A percentile compares a stretch with the other conserved stretches of the same genome.
Evolutionary conservation across 148 eudicot species (phyloP).

Genomic region (Polygonum aviculare): DNA sequence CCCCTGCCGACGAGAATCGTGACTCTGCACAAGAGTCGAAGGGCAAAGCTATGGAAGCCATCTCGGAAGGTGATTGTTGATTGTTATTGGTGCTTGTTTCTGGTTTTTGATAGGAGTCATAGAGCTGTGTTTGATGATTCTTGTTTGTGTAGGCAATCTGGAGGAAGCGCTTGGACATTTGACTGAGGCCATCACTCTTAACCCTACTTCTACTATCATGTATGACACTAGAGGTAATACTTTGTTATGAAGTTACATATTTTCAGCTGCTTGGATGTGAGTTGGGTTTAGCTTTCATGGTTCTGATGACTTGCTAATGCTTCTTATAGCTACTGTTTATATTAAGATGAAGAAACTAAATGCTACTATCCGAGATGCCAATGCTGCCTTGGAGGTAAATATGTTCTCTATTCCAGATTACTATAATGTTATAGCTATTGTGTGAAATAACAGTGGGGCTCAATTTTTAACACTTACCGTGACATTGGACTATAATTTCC

Average conservation of each 20-base stretch:
- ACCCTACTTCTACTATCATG: conserved; percentile 83
- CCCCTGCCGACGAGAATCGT: conserved; percentile 70
- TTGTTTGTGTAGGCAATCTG: conserved; percentile 39
- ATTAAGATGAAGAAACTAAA: conserved; percentile 91
- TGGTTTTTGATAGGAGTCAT: too few relatives aligned
- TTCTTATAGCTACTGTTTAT: conserved; percentile 55
- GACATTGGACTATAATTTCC: background rate
- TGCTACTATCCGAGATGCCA: conserved; percentile 93
- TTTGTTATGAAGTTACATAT: background rate
- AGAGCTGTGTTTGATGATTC: background rate
- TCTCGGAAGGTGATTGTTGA: conserved; percentile 49
- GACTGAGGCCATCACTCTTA: conserved; percentile 71
- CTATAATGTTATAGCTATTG: background rate
- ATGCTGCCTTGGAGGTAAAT: conserved; percentile 73
- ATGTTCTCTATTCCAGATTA: background rate
- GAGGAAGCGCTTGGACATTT: conserved; percentile 74
- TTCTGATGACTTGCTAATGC: background rate
- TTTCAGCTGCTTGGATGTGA: background rate
- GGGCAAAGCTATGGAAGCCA: conserved; percentile 60
- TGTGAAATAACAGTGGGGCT: background rate
- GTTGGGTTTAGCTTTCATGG: background rate
- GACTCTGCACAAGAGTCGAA: conserved; percentile 72
- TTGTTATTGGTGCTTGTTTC: background rate
- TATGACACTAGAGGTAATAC: conserved; percentile 77
- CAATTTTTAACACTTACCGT: background rate